Evolutionary conservation across 2,329 filamentous ascomycete species (phyloP), one percentile per base, ranked within the genome.

Genomic region (Hypomyces perniciosus): DNA sequence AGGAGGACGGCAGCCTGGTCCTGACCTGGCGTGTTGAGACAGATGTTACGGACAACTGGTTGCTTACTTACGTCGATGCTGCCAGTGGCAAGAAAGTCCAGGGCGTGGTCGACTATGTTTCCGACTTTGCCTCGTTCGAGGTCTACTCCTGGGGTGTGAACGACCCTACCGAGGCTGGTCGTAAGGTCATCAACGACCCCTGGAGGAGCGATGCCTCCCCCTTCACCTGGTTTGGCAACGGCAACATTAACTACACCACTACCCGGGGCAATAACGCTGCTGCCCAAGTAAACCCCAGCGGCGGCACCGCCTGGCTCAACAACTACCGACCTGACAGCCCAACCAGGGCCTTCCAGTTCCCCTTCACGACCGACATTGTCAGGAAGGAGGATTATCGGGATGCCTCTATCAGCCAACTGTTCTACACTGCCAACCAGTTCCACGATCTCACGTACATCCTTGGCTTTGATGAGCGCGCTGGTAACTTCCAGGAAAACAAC

Each of bases 401-500:
- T 43, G 78, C 78, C 1, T 80, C 80, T 0, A 68, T 79, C 46
- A 74, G 77, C 0, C 80, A 84, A 64, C 72, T 83, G 5, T 84
- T 81, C 66, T 84, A 83, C 68, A 81, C 78, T 0, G 69, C 73
- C 33, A 83, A 83, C 68, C 71, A 68, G 33, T 83, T 78, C 64
- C 80, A 83, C 57, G 81, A 84, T 51, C 61, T 84, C 0, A 70
- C 83, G 8, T 76, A 83, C 57, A 61, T 67, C 5, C 73, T 83
- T 0, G 80, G 80, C 5, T 83, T 83, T 63, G 77, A 68, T 34
- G 80, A 83, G 62, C 62, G 56, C 1, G 79, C 80, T 1, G 80
- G 80, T 5, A 84, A 84, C 65, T 84, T 83, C 62, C 73, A 83
- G 64, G 59, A 65, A 47, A 76, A 80, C 67, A 83, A 82, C 68